phyloP scores from a whole-genome alignment of 73 alveolate species.

The Blepharisma japonicum region DNA sequence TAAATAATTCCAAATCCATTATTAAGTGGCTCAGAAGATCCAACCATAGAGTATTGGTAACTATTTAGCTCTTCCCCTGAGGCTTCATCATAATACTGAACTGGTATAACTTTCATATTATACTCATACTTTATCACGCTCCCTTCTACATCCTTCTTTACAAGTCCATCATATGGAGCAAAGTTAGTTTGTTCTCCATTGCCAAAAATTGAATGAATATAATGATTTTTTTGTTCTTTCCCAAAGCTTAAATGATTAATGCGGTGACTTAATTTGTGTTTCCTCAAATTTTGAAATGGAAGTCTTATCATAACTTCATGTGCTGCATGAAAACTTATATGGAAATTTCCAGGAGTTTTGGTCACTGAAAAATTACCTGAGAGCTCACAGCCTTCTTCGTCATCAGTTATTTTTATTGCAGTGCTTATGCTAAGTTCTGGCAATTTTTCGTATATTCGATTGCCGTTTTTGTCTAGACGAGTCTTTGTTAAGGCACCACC shows the following conservation, averaged over 20 bases:
- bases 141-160: background rate
- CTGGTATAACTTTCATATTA: background rate
- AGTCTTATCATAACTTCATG: background rate
- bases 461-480: slow-evolving; percentile 62
- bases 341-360: slow-evolving; percentile 86
- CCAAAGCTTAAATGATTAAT: slow-evolving; percentile 23
- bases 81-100: background rate
- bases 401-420: slow-evolving; percentile 39
- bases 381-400: slow-evolving; percentile 83
- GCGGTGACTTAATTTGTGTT: background rate
- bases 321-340: slow-evolving; percentile 66
- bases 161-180: too few relatives aligned
- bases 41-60: background rate
- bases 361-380: slow-evolving; percentile 66
- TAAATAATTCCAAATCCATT: too few relatives aligned
- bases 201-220: background rate
- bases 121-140: background rate
- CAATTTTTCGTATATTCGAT: slow-evolving; percentile 34
- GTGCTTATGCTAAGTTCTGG: slow-evolving; percentile 51
- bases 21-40: too few relatives aligned
- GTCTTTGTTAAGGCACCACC: slow-evolving; percentile 67
- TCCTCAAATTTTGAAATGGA: background rate
- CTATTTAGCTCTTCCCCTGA: background rate
- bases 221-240: background rate
- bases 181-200: background rate